Conservation (phyloP, 2,329 filamentous ascomycete genomes). For the Fusarium austroafricanum region DNA sequence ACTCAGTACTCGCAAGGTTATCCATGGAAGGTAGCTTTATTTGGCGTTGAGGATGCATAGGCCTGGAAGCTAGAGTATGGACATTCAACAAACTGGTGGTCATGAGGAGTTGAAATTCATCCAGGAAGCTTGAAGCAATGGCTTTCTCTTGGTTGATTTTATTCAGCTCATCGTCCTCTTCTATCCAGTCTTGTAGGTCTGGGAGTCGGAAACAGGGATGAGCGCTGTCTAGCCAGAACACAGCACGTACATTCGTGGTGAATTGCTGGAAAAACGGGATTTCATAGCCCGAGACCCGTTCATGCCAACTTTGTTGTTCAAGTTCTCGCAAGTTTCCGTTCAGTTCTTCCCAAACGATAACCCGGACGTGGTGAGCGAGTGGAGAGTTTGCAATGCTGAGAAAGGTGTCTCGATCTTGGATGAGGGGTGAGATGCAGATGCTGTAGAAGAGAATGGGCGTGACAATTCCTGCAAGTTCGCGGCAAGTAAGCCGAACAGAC, state of each 20-base stretch:
- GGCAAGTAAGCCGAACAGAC: slow-evolving; percentile 5
- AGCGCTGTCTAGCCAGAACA: not conserved
- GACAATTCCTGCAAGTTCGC: not conserved
- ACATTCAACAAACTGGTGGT: not conserved
- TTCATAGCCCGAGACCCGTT: not conserved
- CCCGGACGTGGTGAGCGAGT: not conserved
- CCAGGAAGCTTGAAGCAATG: not conserved
- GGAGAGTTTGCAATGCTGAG: not conserved
- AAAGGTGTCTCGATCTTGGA: not conserved
- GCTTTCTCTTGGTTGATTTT: not conserved
- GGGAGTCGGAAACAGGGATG: not conserved
- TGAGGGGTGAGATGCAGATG: slow-evolving; percentile 1
- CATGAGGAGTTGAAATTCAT: not conserved
- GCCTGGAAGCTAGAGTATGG: slow-evolving; percentile 11
- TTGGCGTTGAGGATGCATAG: slow-evolving; percentile 5
- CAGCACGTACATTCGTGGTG: not conserved
- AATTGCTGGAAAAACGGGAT: not conserved
- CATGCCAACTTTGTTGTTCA: not conserved
- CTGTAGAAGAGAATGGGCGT: slow-evolving; percentile 3
- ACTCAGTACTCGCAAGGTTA: not conserved
- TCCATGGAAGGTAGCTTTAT: not conserved
- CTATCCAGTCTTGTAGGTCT: not conserved
- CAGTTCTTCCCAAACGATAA: slow-evolving; percentile 22
- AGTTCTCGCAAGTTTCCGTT: not conserved
- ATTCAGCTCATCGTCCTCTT: not conserved